phyloP scores from a whole-genome alignment of 306 rosid genomes.

The Hippophae tibetana region DNA sequence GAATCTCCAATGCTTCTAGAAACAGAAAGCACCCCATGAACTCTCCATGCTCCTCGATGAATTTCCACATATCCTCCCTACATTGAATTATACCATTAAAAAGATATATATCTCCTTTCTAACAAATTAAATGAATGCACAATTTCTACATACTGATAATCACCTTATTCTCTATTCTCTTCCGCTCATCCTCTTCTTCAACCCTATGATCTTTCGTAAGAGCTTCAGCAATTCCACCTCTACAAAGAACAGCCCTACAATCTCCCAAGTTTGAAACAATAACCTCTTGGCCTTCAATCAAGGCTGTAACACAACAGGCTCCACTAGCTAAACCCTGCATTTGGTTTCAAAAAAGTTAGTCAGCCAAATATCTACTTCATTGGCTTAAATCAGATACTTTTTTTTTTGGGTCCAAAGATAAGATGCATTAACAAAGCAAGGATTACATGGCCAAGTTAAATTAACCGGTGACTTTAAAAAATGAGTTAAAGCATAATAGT shows the following conservation, averaged over 20 bases:
- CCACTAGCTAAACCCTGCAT: conserved; percentile 55
- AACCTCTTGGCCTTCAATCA: conserved; percentile 47
- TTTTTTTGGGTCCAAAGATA: too few relatives aligned
- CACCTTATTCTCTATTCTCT: conserved; percentile 52
- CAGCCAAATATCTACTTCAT: neutral
- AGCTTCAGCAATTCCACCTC: conserved; percentile 60
- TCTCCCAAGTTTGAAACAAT: conserved; percentile 57
- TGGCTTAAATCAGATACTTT: too few relatives aligned
- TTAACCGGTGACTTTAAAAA: too few relatives aligned
- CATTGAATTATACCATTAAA: neutral
- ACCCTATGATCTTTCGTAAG: conserved; percentile 46
- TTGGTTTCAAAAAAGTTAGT: neutral
- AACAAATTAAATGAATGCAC: neutral
- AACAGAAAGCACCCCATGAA: conserved; percentile 56
- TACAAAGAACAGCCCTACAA: conserved; percentile 63
- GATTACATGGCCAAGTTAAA: too few relatives aligned
- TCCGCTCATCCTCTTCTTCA: conserved; percentile 39
- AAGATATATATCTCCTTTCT: conserved; percentile 6
- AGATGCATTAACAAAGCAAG: too few relatives aligned
- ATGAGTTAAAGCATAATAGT: too few relatives aligned
- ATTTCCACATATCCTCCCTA: conserved; percentile 63
- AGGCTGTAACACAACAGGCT: conserved; percentile 49
- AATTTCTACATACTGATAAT: neutral
- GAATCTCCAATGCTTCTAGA: conserved; percentile 71
- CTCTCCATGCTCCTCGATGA: conserved; percentile 60